phyloP scores from a whole-genome alignment of 768 basidiomycete genomes.

The Psilocybe subaeruginosa region DNA sequence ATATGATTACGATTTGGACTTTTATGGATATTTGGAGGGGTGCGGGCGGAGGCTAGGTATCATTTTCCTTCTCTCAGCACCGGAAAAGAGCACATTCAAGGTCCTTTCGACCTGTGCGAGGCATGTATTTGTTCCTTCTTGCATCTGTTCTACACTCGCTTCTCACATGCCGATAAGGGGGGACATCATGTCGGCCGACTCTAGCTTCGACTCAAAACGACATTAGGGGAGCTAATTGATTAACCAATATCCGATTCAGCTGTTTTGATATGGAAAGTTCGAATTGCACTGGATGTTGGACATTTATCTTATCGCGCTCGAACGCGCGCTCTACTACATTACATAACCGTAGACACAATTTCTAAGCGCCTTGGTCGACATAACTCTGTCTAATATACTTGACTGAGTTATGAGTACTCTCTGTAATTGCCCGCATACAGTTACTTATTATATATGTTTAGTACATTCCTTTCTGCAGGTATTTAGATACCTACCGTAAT shows the following conservation, averaged over 20 bases:
- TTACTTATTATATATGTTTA: too few relatives aligned
- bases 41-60: neutral
- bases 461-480: too few relatives aligned
- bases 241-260: neutral
- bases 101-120: neutral
- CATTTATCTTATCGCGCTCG: too few relatives aligned
- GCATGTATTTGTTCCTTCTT: neutral
- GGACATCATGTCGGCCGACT: neutral
- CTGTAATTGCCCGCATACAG: too few relatives aligned
- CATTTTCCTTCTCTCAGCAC: neutral
- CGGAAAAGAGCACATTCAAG: neutral
- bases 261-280: neutral
- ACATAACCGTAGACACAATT: too few relatives aligned
- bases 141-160: neutral
- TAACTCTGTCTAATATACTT: too few relatives aligned
- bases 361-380: too few relatives aligned
- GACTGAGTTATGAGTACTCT: too few relatives aligned
- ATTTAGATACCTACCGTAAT: too few relatives aligned
- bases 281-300: too few relatives aligned
- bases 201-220: neutral
- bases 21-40: slow-evolving; percentile 24
- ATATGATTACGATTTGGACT: slow-evolving; percentile 28
- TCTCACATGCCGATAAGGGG: neutral
- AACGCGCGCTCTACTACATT: too few relatives aligned
- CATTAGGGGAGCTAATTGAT: neutral